Evolutionary conservation across 2,329 filamentous ascomycete species (phyloP), one percentile per base, ranked within the genome.

Genomic region (Fusarium miscanthi): DNA sequence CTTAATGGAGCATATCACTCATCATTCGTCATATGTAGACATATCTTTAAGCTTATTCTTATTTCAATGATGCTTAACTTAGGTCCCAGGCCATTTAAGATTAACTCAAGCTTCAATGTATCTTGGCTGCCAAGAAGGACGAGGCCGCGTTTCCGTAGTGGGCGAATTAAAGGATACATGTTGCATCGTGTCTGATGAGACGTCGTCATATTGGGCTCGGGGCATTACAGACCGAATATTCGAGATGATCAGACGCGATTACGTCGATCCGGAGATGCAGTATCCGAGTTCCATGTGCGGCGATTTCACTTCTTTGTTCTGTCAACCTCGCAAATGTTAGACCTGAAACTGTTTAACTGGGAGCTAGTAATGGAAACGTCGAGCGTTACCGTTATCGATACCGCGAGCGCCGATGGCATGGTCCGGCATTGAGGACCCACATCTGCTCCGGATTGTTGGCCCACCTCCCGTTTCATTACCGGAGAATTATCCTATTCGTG

Each of bases 401-500:
- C 33, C 35, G 25, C 25, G 33, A n/a, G 46, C 21, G 23, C 60
- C 60, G 30, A 59, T 46, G n/a, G 57, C 23, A 45, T 42, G 43
- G 48, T 38, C 58, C 49, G 58, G 72, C 35, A 59, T 33, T n/a
- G 16, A 37, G 30, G 19, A 51, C 49, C 60, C 59, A 59, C 65
- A 51, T 35, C 17, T 46, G 25, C n/a, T 42, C 61, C 45, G 56
- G 38, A 37, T 59, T 61, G 27, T 38, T 57, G 62, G 72, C 52
- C 30, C 43, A 63, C 42, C 46, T 46, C 49, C 61, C 53, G 70
- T 73, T 73, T 71, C 61, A 42, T 19, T 37, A 13, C 17, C 72
- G 74, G 74, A 72, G 72, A 76, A 76, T 65, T 72, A 41, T 75
- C 40, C 46, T 37, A 75, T 76, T 76, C 67, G 74, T 76, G 74